A percentile compares a stretch with the other conserved stretches of the same genome.
These are phyloP conservation scores for Termitomyces sp. DNA, from an alignment of 768 basidiomycete species.

Conservation along the genomic window DNA sequence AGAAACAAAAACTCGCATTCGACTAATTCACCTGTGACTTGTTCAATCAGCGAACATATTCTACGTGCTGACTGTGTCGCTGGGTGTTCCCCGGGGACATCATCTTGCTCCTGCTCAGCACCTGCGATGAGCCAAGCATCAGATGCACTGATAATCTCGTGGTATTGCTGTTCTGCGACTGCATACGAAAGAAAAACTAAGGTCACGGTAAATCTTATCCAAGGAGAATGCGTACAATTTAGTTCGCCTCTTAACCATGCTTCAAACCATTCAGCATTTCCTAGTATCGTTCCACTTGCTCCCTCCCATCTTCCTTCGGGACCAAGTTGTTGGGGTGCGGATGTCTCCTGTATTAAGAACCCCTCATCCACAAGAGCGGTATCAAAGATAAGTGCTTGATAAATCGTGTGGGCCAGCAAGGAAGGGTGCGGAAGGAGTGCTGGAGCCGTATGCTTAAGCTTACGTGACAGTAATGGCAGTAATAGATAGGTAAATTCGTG, in stretches of 20 bases:
- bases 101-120: constrained; percentile 48
- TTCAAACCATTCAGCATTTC: constrained; percentile 83
- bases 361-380: constrained; percentile 68
- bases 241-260: constrained; percentile 89
- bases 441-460: constrained; percentile 72
- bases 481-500: constrained; percentile 79
- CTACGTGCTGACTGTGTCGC: constrained; percentile 82
- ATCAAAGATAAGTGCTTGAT: constrained; percentile 88
- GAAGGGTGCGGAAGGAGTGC: constrained; percentile 71
- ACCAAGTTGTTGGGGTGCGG: constrained; percentile 22
- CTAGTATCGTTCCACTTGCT: constrained; percentile 75
- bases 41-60: constrained; percentile 81
- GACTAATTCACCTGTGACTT: constrained; percentile 68
- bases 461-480: constrained; percentile 69
- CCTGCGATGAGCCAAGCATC: constrained; percentile 83
- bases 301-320: constrained; percentile 57
- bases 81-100: constrained; percentile 39
- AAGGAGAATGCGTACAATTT: constrained; percentile 60
- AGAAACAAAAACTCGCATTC: neutral
- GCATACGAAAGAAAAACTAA: constrained; percentile 3
- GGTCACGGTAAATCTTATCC: neutral
- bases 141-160: constrained; percentile 69
- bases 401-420: constrained; percentile 91
- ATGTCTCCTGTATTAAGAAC: constrained; percentile 55
- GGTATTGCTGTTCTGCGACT: constrained; percentile 89